Conservation (phyloP, 2,329 filamentous ascomycete species). For the Raffaelea ambrosiae region DNA sequence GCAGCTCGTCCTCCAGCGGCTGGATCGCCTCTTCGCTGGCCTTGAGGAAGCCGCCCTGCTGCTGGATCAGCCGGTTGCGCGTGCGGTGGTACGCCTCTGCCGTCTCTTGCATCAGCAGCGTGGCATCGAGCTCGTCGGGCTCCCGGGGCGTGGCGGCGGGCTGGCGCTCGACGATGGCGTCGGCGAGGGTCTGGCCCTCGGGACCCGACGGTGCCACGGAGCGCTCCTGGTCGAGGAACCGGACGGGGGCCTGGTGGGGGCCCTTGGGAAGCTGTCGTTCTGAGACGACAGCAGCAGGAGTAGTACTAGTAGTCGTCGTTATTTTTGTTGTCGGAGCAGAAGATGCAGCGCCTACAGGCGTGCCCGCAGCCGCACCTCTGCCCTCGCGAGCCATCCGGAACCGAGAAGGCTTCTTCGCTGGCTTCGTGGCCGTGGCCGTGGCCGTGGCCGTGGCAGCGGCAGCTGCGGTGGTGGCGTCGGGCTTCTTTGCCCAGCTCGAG, state of each 20-base stretch:
- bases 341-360: too few relatives aligned
- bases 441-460: neutral
- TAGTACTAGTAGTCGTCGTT: too few relatives aligned
- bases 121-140: conserved; percentile 63
- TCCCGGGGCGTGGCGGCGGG: conserved; percentile 22
- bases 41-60: conserved; percentile 71
- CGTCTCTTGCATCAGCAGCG: conserved; percentile 66
- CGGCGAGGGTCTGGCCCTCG: conserved; percentile 48
- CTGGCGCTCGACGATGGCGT: conserved; percentile 49
- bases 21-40: conserved; percentile 61
- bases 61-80: conserved; percentile 74
- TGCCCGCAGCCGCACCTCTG: conserved; percentile 3
- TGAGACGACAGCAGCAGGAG: too few relatives aligned
- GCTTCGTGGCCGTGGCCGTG: conserved; percentile 4
- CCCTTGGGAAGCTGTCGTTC: conserved; percentile 29
- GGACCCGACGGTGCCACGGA: conserved; percentile 30
- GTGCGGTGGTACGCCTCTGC: conserved; percentile 74
- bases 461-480: too few relatives aligned
- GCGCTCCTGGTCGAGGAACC: conserved; percentile 28
- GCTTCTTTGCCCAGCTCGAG: conserved; percentile 5
- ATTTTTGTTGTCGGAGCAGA: too few relatives aligned
- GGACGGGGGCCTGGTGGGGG: conserved; percentile 34
- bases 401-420: conserved; percentile 36
- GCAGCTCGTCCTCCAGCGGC: conserved; percentile 58
- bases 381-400: conserved; percentile 37